phyloP scores from a whole-genome alignment of 1,284 basidiomycete genomes.

The Puccinia hordei region DNA sequence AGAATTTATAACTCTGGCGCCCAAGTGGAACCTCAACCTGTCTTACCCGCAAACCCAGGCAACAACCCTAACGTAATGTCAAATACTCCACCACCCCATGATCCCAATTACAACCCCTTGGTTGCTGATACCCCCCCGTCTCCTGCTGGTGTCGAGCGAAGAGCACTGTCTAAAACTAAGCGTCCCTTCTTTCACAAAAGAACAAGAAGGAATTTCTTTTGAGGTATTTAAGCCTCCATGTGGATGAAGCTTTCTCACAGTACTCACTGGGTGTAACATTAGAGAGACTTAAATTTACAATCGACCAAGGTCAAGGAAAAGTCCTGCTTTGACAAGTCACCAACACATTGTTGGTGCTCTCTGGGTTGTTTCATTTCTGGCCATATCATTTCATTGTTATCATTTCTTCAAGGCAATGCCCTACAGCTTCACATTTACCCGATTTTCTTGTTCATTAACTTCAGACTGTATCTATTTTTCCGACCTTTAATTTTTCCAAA shows the following conservation, averaged over 20 bases:
- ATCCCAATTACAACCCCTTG: constrained; percentile 21
- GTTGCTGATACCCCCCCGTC: neutral
- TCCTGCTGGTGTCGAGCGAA: constrained; percentile 15
- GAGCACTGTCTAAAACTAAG: constrained; percentile 4
- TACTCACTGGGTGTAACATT: too few relatives aligned
- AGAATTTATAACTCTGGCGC: constrained; percentile 3
- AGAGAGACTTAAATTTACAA: too few relatives aligned
- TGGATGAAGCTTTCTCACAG: neutral
- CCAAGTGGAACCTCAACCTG: neutral
- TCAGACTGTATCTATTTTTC: too few relatives aligned
- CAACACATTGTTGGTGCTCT: too few relatives aligned
- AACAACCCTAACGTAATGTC: neutral
- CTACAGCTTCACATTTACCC: too few relatives aligned
- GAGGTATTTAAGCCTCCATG: neutral
- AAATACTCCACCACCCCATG: neutral
- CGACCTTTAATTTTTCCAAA: too few relatives aligned
- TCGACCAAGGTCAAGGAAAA: too few relatives aligned
- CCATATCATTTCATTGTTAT: too few relatives aligned
- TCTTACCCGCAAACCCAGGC: neutral
- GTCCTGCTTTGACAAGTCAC: too few relatives aligned
- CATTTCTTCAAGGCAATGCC: too few relatives aligned
- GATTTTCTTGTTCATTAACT: too few relatives aligned
- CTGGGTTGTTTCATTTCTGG: too few relatives aligned
- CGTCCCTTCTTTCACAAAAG: constrained; percentile 22
- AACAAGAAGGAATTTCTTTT: constrained; percentile 3